Evolutionary conservation across 441 rosid genomes (phyloP).

Genomic region (Adansonia gregorii): DNA sequence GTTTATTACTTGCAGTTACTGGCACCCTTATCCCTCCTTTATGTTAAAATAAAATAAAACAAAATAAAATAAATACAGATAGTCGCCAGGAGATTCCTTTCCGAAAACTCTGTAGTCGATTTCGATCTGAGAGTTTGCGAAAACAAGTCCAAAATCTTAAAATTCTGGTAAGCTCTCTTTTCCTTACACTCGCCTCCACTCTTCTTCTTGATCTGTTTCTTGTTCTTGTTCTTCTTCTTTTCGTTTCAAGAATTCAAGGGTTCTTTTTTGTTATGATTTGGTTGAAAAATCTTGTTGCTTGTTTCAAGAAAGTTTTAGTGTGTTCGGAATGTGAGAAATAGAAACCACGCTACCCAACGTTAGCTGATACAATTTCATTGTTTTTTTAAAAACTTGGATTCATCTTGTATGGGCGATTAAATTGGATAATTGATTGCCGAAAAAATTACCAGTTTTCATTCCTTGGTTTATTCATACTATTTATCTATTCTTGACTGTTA

Average conservation of each 20-base stretch:
- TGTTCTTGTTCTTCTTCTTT: not conserved
- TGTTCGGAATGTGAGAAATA: too few relatives aligned
- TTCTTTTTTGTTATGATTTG: not conserved
- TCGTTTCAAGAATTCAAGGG: not conserved
- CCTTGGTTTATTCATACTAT: not conserved
- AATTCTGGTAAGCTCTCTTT: slow-evolving; percentile 5
- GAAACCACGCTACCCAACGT: not conserved
- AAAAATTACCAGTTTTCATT: not conserved
- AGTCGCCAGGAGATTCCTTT: slow-evolving; percentile 4
- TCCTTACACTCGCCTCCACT: not conserved
- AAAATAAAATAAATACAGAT: not conserved
- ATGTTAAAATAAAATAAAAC: not conserved
- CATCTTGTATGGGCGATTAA: slow-evolving; percentile 6
- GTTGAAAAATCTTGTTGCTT: not conserved
- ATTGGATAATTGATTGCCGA: not conserved
- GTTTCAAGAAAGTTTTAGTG: not conserved
- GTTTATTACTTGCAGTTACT: too few relatives aligned
- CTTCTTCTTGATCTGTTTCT: not conserved
- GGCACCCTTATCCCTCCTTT: not conserved
- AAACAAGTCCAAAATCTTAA: not conserved
- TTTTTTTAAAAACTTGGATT: not conserved
- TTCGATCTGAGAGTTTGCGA: slow-evolving; percentile 10
- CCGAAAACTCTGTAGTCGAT: not conserved
- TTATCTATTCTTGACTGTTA: not conserved
- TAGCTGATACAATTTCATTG: not conserved